These are phyloP conservation scores for Grifola frondosa DNA, from an alignment of 1,284 basidiomycete genomes.

Conservation along the genomic window DNA sequence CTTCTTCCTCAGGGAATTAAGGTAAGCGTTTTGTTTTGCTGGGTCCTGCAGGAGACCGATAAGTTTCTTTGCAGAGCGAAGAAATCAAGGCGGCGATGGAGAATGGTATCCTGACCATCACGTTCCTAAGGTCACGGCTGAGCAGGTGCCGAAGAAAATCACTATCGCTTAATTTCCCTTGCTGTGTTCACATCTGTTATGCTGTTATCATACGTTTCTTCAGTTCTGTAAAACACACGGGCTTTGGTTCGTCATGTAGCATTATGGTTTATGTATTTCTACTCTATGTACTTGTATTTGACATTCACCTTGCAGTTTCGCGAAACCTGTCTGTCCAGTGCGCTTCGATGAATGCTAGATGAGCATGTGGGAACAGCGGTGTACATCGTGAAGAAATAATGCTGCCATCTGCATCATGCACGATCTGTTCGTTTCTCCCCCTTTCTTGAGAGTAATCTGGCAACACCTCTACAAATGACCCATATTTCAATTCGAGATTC, in stretches of 20 bases:
- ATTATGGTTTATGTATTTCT: too few species aligned
- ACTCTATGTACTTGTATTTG: too few species aligned
- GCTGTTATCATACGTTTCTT: too few species aligned
- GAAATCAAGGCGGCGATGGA: constrained; percentile 45
- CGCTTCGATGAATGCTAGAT: too few species aligned
- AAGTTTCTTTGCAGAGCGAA: constrained; percentile 29
- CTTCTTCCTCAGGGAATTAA: constrained; percentile 48
- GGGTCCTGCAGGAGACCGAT: constrained; percentile 1
- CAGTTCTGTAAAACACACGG: too few species aligned
- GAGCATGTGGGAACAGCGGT: too few species aligned
- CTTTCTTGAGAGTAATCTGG: neutral
- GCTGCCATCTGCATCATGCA: too few species aligned
- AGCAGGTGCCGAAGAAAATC: constrained; percentile 38
- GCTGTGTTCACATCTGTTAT: too few species aligned
- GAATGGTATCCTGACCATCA: constrained; percentile 42
- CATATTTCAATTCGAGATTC: constrained; percentile 43
- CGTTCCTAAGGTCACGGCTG: constrained; percentile 42
- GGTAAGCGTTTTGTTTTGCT: constrained; percentile 28
- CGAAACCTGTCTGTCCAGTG: too few species aligned
- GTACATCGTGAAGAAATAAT: neutral
- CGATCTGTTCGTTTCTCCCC: neutral
- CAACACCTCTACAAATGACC: constrained; percentile 28
- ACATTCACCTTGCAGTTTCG: too few species aligned
- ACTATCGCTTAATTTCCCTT: constrained; percentile 27
- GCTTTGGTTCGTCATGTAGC: too few species aligned